Evolutionary conservation across 2,329 filamentous ascomycete genomes (phyloP), one percentile per base, ranked within the genome.

Genomic region (Aureobasidium sp.): DNA sequence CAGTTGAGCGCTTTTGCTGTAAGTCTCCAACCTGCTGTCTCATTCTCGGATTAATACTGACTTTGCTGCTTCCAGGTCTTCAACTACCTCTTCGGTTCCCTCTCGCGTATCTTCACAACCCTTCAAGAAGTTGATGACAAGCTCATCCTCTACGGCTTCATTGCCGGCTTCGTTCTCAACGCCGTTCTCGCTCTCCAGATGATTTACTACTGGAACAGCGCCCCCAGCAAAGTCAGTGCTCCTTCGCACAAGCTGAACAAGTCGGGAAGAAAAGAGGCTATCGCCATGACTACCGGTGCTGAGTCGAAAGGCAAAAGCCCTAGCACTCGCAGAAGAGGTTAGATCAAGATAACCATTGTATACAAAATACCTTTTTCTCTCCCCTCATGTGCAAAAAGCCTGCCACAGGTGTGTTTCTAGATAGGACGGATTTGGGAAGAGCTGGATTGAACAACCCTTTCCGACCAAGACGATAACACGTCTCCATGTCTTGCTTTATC

Each of bases 1-100:
- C 94, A 99, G 80, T 81, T 99, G 74, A 97, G 91, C 72, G 93
- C 94, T 57, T 97, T 97, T 74, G 90, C 94, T 63, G 94, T 96
- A 82, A 77, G 89, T 82, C 52, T 67, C 36, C 59, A 47, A 27
- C 16, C 15, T 41, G 27, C 41, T 21, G 34, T 29, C 30, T 42
- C 47, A 5, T 11, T 11, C 30, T 59, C 16, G 9, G 10, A 8
- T 21, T 3, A 0, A 11, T 25, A 32, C 44, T 61, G 15, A 37
- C 27, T 25, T 34, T 47, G 32, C 21, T 27, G 16, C 41, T n/a
- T 44, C 8, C 69, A 97, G 92, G 91, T 99, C 68, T 96, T 99
- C 83, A 97, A 97, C 81, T 99, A 96, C 77, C 90, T 99, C 70
- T 81, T 87, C 68, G 94, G 95, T 41, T 96, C 91, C 47, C 84